Evolutionary conservation across 306 rosid species (phyloP).

Genomic region (Luffa aegyptiaca): DNA sequence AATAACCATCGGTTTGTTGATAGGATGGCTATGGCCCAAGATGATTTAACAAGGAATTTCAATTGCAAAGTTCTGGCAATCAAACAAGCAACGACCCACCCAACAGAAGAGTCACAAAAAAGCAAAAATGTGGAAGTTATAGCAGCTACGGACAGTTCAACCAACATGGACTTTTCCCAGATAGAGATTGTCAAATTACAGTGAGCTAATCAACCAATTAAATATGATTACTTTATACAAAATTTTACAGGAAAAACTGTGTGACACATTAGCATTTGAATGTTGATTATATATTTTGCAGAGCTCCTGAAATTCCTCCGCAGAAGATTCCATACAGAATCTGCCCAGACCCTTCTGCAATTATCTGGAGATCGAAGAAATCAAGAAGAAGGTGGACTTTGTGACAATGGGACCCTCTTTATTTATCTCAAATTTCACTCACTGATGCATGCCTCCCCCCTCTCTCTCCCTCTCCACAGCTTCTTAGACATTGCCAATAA

Average conservation of each 20-base stretch:
- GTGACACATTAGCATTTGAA: background rate
- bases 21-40: conserved; percentile 54
- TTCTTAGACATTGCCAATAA: background rate
- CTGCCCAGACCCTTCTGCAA: conserved; percentile 78
- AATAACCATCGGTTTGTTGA: conserved; percentile 9
- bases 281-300: conserved; percentile 22
- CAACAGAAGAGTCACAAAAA: conserved; percentile 15
- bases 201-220: conserved; percentile 29
- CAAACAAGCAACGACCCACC: conserved; percentile 31
- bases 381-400: conserved; percentile 37
- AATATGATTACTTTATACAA: background rate
- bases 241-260: background rate
- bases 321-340: conserved; percentile 68
- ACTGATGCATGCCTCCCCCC: background rate
- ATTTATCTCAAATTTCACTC: background rate
- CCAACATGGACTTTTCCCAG: conserved; percentile 72
- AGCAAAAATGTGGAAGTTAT: conserved; percentile 14
- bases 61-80: conserved; percentile 80
- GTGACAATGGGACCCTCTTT: background rate
- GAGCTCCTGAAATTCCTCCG: conserved; percentile 37
- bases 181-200: conserved; percentile 43
- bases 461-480: background rate
- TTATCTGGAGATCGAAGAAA: conserved; percentile 77
- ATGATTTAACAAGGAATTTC: conserved; percentile 32
- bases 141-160: conserved; percentile 35